These are phyloP conservation scores for Arthrobotrys megalospora DNA, from an alignment of 2,329 filamentous ascomycete species.

Conservation along the genomic window DNA sequence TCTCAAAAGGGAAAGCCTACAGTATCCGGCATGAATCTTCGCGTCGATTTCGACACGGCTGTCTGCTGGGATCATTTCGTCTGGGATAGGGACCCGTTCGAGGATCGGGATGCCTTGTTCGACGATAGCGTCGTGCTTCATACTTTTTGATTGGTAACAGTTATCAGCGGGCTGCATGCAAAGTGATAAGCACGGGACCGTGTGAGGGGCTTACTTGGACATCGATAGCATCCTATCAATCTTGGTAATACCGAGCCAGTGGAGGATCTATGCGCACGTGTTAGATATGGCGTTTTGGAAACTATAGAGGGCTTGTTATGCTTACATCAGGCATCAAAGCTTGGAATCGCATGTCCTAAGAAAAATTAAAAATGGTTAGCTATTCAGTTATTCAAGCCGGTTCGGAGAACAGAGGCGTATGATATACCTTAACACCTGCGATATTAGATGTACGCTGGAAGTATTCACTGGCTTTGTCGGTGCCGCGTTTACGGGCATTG, in stretches of 20 bases:
- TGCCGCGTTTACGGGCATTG: slow-evolving; percentile 84
- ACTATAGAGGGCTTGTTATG: slow-evolving; percentile 7
- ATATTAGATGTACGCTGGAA: slow-evolving; percentile 95
- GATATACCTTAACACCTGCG: slow-evolving; percentile 85
- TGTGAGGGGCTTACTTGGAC: slow-evolving; percentile 80
- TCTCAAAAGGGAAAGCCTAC: slow-evolving; percentile 70
- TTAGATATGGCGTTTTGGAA: slow-evolving; percentile 17
- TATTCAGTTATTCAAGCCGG: slow-evolving; percentile 50
- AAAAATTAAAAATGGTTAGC: slow-evolving; percentile 43
- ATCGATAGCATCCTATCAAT: slow-evolving; percentile 98
- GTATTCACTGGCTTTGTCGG: slow-evolving; percentile 88
- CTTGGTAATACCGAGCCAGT: slow-evolving; percentile 98
- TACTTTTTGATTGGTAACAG: slow-evolving; percentile 70
- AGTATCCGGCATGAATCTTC: slow-evolving; percentile 86
- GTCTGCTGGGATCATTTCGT: slow-evolving; percentile 93
- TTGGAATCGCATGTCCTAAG: slow-evolving; percentile 89
- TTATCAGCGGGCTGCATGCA: slow-evolving; percentile 27
- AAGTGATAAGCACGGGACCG: slow-evolving; percentile 62
- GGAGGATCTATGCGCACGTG: slow-evolving; percentile 75
- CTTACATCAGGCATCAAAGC: slow-evolving; percentile 88
- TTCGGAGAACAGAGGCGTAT: slow-evolving; percentile 15
- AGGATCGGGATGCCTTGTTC: slow-evolving; percentile 88
- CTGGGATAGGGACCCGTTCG: slow-evolving; percentile 91
- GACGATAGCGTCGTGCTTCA: slow-evolving; percentile 93
- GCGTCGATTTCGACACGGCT: slow-evolving; percentile 98